Conservation (phyloP, 2,329 filamentous ascomycete species). For the Botryotinia convoluta region DNA sequence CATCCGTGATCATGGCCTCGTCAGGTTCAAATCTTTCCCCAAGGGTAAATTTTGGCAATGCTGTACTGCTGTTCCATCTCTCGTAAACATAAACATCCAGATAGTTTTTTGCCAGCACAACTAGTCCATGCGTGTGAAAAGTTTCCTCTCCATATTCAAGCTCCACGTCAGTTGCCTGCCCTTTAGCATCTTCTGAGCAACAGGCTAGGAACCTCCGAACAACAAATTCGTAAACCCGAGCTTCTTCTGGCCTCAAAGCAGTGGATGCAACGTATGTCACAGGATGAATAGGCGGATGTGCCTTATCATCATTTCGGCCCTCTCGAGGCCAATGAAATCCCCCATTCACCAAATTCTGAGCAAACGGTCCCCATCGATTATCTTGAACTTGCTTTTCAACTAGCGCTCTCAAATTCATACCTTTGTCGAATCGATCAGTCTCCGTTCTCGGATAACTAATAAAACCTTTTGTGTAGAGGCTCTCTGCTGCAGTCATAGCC, state of each 20-base stretch:
- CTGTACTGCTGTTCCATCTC: slow-evolving; percentile 85
- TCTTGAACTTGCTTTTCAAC: slow-evolving; percentile 82
- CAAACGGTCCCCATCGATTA: slow-evolving; percentile 74
- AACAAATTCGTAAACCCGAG: slow-evolving; percentile 86
- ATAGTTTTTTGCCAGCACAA: slow-evolving; percentile 86
- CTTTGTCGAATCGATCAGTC: slow-evolving; percentile 91
- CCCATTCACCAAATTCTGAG: slow-evolving; percentile 70
- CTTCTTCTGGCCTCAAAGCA: slow-evolving; percentile 64
- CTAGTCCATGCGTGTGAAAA: slow-evolving; percentile 79
- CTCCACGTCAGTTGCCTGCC: slow-evolving; percentile 82
- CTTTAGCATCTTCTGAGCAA: slow-evolving; percentile 90
- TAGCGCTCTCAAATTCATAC: slow-evolving; percentile 76
- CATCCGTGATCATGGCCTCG: slow-evolving; percentile 84
- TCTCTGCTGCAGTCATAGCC: slow-evolving; percentile 85
- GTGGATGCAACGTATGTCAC: slow-evolving; percentile 73
- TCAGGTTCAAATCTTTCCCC: slow-evolving; percentile 84
- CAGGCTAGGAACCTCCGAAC: slow-evolving; percentile 89
- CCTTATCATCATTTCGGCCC: slow-evolving; percentile 90
- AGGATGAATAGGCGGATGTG: slow-evolving; percentile 95
- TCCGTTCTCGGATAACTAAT: slow-evolving; percentile 98
- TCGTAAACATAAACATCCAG: slow-evolving; percentile 95
- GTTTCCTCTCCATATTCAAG: slow-evolving; percentile 78
- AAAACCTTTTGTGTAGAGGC: slow-evolving; percentile 88
- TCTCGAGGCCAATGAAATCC: slow-evolving; percentile 78
- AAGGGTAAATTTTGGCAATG: slow-evolving; percentile 74